Evolutionary conservation across 306 rosid genomes (phyloP), one percentile per base, ranked within the genome.

Genomic region (Neltuma alba): DNA sequence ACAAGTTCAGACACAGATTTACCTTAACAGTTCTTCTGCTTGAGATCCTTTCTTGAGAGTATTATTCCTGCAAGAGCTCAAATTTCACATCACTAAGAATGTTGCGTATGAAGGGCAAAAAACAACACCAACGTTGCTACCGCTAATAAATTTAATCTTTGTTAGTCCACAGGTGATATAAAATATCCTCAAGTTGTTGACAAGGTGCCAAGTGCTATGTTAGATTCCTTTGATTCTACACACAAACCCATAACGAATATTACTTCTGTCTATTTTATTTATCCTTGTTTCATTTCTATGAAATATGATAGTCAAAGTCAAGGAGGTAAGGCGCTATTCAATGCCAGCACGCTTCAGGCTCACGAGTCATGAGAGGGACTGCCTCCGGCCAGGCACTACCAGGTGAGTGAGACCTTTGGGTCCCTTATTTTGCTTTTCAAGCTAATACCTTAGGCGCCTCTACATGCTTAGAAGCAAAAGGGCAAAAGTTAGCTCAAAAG

Each of bases 1-100:
- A 73, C 40, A 74, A 76, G 16, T 79, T 65, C 42, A 78, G 66
- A 55, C 63, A 58, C 20, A 80, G 47, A 50, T 54, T 72, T 86
- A 94, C 98, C 98, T 92, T 86, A 94, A 80, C 18, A 94, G 87
- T 83, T 94, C 98, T 85, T 92, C 96, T 16, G 68, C 74, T 81
- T 86, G 90, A 79, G 85, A 83, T 71, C 73, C 89, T 84, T 86
- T 88, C 45, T 61, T 81, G 66, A 83, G 77, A 38, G 77, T 34
- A 60, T 74, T 81, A 65, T 82, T 88, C 92, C 97, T 94, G 96
- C 87, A 80, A 81, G 71, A 77, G 41, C 36, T 40, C 77, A 76
- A 75, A 79, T 79, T 54, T 18, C 37, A 75, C 41, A 47, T 78
- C 75, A 77, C 64, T 9, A 75, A 11, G 44, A 21, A 27, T 77